Evolutionary conservation across 2,329 filamentous ascomycete species (phyloP), one percentile per base, ranked within the genome.

Genomic region (Lasiodiplodia gonubiensis): DNA sequence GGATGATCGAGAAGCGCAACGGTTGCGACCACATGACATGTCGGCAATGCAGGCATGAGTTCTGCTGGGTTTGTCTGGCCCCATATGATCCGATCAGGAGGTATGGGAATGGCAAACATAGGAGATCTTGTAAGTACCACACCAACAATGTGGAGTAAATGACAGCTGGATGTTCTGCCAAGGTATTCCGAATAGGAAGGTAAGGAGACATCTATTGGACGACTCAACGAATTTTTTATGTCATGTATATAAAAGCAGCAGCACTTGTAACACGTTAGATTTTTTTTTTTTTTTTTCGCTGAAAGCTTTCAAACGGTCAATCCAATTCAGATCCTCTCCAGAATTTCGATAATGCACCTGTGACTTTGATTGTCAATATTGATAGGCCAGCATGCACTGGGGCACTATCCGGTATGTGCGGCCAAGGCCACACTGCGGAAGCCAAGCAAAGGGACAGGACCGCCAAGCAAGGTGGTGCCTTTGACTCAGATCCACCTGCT

Each of bases 21-120:
- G 80, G 80, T 7, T 82, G 80, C 68, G 80, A 82, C 71, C 80
- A 82, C 70, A 77, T 79, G 74, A 76, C 70, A 21, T 78, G 76
- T 75, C 69, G 69, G 27, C 78, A 75, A 65, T 82, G 81, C 65
- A 71, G 66, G 27, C 71, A 74, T 57, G 72, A 80, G 67, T 82
- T 82, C 68, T 82, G 80, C 70, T 82, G 78, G 78, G 48, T 73
- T 53, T 82, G 76, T 68, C 68, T 75, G 39, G 76, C 73, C 30
- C 67, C 68, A n/a, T 78, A 73, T 69, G 69, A 70, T 10, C 46
- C 64, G n/a, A 71, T 76, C 21, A 61, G 72, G 10, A 53, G 10
- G 5, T 46, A 66, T 18, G 73, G 73, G 2, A 76, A 76, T 59
- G 27, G 66, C 6, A 70, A 66, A 18, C 75, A 77, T 64, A 65